Evolutionary conservation across 805 yeast genomes (phyloP).

Genomic region (Candida caryicola): DNA sequence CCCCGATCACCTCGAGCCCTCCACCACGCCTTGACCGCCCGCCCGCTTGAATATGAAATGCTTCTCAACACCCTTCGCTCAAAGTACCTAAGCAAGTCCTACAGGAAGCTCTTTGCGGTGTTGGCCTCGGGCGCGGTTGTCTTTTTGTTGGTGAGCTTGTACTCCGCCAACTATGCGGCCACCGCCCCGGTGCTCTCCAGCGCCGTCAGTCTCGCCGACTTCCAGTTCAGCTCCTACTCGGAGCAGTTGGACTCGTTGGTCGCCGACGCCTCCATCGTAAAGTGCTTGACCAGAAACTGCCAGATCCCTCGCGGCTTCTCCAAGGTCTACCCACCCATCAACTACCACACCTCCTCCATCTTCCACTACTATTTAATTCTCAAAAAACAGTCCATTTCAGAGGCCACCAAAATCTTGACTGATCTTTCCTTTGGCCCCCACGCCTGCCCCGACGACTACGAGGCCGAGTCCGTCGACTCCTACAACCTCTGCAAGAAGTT

Average conservation of each 20-base stretch:
- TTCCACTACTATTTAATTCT: conserved; percentile 6
- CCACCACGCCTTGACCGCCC: not conserved
- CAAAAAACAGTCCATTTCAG: conserved; percentile 4
- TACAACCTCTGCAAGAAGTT: conserved; percentile 7
- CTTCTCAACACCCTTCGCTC: not conserved
- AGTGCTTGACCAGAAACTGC: conserved; percentile 9
- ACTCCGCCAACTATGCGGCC: not conserved
- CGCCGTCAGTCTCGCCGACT: conserved; percentile 3
- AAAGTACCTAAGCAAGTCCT: not conserved
- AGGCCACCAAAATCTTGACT: conserved; percentile 8
- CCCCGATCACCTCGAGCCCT: too few relatives aligned
- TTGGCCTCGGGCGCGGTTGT: not conserved
- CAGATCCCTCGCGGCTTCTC: conserved; percentile 10
- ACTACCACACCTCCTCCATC: conserved; percentile 2
- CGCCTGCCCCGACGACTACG: not conserved
- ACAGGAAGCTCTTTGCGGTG: not conserved
- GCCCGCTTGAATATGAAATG: not conserved
- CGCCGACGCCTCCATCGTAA: conserved; percentile 10
- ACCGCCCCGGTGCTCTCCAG: not conserved
- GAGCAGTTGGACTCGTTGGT: conserved; percentile 5
- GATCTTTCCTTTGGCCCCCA: conserved; percentile 6
- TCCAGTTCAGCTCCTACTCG: conserved; percentile 1
- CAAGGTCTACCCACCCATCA: conserved; percentile 11
- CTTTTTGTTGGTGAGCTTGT: not conserved
- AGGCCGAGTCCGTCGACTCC: conserved; percentile 4